These are phyloP conservation scores for Phaeoacremonium minimum DNA, from an alignment of 2,329 filamentous ascomycete genomes.

Conservation along the genomic window DNA sequence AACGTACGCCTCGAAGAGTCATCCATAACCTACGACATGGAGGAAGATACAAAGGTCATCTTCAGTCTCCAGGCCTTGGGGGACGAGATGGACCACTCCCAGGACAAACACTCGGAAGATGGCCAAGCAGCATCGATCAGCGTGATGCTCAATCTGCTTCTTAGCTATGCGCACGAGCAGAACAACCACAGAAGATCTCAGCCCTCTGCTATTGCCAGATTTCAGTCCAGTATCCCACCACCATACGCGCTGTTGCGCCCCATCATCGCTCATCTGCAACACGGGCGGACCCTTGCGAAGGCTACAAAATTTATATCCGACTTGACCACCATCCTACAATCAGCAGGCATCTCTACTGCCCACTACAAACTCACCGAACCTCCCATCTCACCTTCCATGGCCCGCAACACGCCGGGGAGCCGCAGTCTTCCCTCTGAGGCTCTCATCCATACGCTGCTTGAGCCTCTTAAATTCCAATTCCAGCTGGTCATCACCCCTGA, in stretches of 20 bases:
- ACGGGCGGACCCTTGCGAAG: constrained; percentile 32
- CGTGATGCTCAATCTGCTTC: constrained; percentile 67
- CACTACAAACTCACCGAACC: constrained; percentile 36
- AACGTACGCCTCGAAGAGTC: constrained; percentile 62
- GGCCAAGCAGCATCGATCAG: constrained; percentile 61
- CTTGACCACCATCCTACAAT: constrained; percentile 37
- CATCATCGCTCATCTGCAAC: constrained; percentile 43
- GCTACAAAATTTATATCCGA: constrained; percentile 37
- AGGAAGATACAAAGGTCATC: constrained; percentile 51
- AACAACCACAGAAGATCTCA: constrained; percentile 67
- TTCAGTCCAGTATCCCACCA: constrained; percentile 30
- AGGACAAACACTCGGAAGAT: constrained; percentile 31
- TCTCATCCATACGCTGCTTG: constrained; percentile 38
- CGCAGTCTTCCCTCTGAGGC: constrained; percentile 35
- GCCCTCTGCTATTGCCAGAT: constrained; percentile 33
- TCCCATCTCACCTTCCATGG: constrained; percentile 19
- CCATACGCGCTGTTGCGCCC: constrained; percentile 47
- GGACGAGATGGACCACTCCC: constrained; percentile 29
- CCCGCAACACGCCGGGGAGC: constrained; percentile 22
- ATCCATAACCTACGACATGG: constrained; percentile 50
- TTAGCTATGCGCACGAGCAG: constrained; percentile 74
- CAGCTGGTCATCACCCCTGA: constrained; percentile 41
- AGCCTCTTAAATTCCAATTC: constrained; percentile 34
- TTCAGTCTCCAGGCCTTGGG: constrained; percentile 64
- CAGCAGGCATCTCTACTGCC: constrained; percentile 37